These are phyloP conservation scores for Phytophthora colocasiae DNA, from an alignment of 352 stramenopile genomes.

Conservation along the genomic window DNA sequence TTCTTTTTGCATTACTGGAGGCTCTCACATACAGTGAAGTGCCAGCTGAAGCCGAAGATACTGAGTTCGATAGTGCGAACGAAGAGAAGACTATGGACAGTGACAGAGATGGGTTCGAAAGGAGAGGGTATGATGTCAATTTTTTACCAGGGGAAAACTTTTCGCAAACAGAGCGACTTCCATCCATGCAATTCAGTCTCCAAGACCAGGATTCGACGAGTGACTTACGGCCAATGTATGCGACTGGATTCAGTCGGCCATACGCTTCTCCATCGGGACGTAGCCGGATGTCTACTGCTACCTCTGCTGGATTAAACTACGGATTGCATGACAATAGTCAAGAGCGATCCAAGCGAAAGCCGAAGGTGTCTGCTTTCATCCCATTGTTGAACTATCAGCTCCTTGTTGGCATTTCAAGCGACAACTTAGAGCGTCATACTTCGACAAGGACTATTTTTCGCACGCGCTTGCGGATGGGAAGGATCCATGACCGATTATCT, in stretches of 20 bases:
- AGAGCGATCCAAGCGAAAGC: constrained; percentile 43
- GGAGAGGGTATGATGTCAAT: constrained; percentile 41
- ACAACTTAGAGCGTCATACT: constrained; percentile 48
- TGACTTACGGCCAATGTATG: constrained; percentile 72
- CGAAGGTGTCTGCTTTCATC: constrained; percentile 56
- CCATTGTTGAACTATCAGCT: constrained; percentile 80
- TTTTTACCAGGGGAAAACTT: constrained; percentile 33
- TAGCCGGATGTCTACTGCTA: constrained; percentile 77
- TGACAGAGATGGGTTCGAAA: constrained; percentile 20
- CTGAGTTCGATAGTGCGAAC: constrained; percentile 36
- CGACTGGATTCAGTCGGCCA: constrained; percentile 60
- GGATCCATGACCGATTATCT: constrained; percentile 76
- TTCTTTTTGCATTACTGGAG: constrained; percentile 85
- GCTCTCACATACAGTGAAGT: constrained; percentile 63
- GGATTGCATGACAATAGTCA: constrained; percentile 38
- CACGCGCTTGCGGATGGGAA: constrained; percentile 68
- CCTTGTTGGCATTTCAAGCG: constrained; percentile 64
- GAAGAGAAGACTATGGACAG: constrained; percentile 45
- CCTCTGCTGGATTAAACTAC: constrained; percentile 57
- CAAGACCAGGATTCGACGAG: constrained; percentile 57
- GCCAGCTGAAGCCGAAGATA: constrained; percentile 35
- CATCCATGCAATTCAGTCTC: constrained; percentile 72
- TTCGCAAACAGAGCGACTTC: constrained; percentile 61
- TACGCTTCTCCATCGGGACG: constrained; percentile 60
- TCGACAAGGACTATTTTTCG: constrained; percentile 65